phyloP scores from a whole-genome alignment of 129 eudicot genomes.

The Ambrosia artemisiifolia region DNA sequence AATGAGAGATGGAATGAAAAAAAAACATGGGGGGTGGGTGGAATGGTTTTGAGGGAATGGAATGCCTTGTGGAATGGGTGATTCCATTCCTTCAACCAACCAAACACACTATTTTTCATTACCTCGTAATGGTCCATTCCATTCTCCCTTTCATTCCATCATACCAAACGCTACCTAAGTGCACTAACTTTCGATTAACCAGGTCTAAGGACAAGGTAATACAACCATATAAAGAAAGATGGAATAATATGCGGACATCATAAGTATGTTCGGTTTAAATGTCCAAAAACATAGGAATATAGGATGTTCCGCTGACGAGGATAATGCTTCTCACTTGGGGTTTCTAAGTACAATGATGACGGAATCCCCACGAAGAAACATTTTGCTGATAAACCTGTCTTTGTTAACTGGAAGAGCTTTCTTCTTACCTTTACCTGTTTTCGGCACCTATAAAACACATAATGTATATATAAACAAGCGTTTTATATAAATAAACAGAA shows the following conservation, averaged over 20 bases:
- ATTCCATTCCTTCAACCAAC: no score
- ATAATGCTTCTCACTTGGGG: constrained; percentile 36
- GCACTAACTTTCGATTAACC: neutral
- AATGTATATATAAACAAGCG: neutral
- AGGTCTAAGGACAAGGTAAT: neutral
- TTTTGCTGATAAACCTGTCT: constrained; percentile 87
- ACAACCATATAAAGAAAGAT: neutral
- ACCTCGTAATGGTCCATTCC: no score
- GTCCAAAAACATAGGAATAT: neutral
- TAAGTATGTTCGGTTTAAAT: neutral
- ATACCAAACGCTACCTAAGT: no score
- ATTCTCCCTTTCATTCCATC: no score
- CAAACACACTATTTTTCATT: no score
- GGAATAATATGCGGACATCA: neutral
- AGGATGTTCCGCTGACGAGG: neutral
- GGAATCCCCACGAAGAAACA: constrained; percentile 94
- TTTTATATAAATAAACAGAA: neutral
- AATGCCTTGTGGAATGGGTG: no score
- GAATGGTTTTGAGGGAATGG: no score
- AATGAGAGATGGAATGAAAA: no score
- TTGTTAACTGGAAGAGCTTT: constrained; percentile 86
- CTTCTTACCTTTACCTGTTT: constrained; percentile 95
- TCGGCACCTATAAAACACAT: constrained; percentile 56
- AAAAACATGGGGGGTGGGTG: no score
- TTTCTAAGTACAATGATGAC: constrained; percentile 87